Percentiles rank a stretch among this genome's conserved stretches.
phyloP scores from a whole-genome alignment of 805 yeast genomes.

The Sugiyamaella americana region DNA sequence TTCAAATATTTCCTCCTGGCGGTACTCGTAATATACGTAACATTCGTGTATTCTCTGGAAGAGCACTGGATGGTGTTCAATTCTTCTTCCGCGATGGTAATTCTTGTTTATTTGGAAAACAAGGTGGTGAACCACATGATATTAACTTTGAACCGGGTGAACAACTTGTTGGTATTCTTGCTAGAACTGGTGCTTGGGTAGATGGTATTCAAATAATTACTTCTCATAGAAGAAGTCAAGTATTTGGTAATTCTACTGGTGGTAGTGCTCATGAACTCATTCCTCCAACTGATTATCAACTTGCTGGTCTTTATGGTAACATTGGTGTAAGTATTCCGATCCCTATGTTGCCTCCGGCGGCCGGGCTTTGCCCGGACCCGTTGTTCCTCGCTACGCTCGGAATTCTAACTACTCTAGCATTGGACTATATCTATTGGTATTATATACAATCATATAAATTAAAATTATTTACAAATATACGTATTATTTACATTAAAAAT shows the following conservation, averaged over 20 bases:
- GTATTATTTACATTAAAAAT: slow-evolving; percentile 2
- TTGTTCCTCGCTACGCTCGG: neutral
- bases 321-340: slow-evolving; percentile 45
- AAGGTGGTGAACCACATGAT: slow-evolving; percentile 40
- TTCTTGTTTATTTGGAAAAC: slow-evolving; percentile 31
- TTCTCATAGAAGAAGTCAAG: slow-evolving; percentile 33
- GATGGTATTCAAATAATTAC: slow-evolving; percentile 80
- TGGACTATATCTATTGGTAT: slow-evolving; percentile 6
- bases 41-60: slow-evolving; percentile 65
- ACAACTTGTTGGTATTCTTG: slow-evolving; percentile 47
- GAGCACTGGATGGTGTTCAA: slow-evolving; percentile 76
- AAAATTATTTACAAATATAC: too few relatives aligned
- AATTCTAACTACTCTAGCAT: neutral
- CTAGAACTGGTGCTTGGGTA: slow-evolving; percentile 81
- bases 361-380: neutral
- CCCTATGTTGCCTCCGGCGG: neutral
- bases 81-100: slow-evolving; percentile 35
- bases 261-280: slow-evolving; percentile 51
- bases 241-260: slow-evolving; percentile 68
- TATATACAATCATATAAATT: slow-evolving; percentile 2
- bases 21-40: slow-evolving; percentile 31
- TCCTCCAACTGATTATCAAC: slow-evolving; percentile 55
- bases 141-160: slow-evolving; percentile 55
- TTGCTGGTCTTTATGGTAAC: slow-evolving; percentile 71
- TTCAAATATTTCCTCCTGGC: slow-evolving; percentile 29